Evolutionary conservation across 2,329 filamentous ascomycete genomes (phyloP), one percentile per base, ranked within the genome.

Genomic region (Ophiosphaerella herpotricha): DNA sequence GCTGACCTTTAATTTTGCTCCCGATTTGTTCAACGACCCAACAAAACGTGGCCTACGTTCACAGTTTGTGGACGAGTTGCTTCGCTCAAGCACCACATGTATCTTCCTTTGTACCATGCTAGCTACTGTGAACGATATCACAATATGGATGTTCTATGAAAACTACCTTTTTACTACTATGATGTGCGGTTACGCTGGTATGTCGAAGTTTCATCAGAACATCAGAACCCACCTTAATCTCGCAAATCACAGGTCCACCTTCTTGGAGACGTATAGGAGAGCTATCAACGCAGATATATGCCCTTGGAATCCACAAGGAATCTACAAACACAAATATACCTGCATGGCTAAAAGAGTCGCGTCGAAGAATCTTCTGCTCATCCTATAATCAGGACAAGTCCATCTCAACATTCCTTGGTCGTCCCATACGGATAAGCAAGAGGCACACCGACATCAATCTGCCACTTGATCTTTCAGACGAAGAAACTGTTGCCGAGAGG

Each of bases 61-160:
- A 18, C 57, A 58, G 8, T 59, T 71, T 16, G 52, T 63, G 1
- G 63, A 72, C 31, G 66, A 72, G 43, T 42, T 72, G 24, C 56
- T 72, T 14, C 60, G 66, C 12, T 58, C 71, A 8, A 74, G 74
- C 43, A 73, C 75, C 6, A 67, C 61, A 7, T 73, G 68, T 23
- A 53, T 75, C 2, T 63, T 74, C 2, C 60, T 76, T 7, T 75
- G 71, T 47, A 73, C 65, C 4, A 58, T 72, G 36, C 60, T 77
- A 12, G 70, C 68, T 4, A 68, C 72, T 2, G 63, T 71, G 2
- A 77, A 77, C 40, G 75, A 77, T 39, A 43, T 77, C 16, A 64
- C 58, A 2, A 50, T 67, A 0, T 72, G 68, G 69, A 63, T 71
- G 58, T 63, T 63, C 35, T 64, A 66, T 33, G 53, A 77, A 21